Conservation (phyloP, 371 early-diverging fungal species). For the Mortierella sp. region DNA sequence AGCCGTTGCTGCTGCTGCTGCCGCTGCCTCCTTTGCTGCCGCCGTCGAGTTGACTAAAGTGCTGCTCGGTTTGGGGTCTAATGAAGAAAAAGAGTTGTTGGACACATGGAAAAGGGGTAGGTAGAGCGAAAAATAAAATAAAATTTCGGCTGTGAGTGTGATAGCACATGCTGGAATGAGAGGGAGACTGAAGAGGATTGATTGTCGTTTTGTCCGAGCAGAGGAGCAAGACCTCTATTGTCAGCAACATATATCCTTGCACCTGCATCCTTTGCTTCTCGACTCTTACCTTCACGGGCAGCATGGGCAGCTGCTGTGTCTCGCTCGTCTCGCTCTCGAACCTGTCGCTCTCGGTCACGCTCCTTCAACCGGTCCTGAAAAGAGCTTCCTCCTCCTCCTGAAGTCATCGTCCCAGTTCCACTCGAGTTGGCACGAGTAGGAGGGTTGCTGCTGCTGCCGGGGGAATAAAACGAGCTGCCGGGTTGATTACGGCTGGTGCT, state of each 20-base stretch:
- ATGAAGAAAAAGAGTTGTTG: neutral
- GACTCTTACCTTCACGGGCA: conserved; percentile 27
- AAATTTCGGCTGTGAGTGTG: neutral
- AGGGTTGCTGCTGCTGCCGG: neutral
- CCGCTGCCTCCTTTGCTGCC: conserved; percentile 19
- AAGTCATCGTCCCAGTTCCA: conserved; percentile 17
- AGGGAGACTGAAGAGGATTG: neutral
- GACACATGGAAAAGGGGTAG: neutral
- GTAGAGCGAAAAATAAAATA: neutral
- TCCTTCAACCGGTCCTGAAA: conserved; percentile 51
- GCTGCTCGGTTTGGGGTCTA: conserved; percentile 6
- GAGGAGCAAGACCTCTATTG: neutral
- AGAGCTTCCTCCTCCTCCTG: conserved; percentile 27
- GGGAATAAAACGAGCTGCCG: neutral
- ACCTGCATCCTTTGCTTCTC: neutral
- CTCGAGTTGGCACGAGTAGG: conserved; percentile 29
- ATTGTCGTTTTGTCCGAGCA: neutral
- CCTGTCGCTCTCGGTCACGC: conserved; percentile 44
- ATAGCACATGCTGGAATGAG: neutral
- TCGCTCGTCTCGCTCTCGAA: conserved; percentile 43
- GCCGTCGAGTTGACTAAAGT: neutral
- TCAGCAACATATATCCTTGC: neutral
- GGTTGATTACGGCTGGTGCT: neutral
- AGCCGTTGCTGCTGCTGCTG: conserved; percentile 13
- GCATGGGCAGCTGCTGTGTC: conserved; percentile 23